Evolutionary conservation across 176 grass and related monocot genomes (phyloP).

Genomic region (Cenchrus fungigraminus): DNA sequence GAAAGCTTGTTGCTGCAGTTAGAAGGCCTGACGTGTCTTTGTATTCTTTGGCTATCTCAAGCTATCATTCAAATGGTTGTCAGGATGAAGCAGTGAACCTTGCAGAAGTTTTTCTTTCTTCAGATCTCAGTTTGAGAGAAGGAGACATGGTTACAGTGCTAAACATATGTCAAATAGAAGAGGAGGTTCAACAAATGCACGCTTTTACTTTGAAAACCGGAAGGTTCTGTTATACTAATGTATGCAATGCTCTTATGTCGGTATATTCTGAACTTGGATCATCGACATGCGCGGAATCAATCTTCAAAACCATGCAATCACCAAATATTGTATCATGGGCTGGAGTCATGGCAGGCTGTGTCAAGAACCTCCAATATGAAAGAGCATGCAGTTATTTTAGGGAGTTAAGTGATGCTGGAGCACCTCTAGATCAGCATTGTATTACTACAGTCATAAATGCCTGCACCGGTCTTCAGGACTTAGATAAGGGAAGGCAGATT

Average conservation of each 20-base stretch:
- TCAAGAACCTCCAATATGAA: slow-evolving; percentile 64
- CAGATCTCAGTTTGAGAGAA: slow-evolving; percentile 64
- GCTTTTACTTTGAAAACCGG: slow-evolving; percentile 67
- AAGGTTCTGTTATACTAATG: slow-evolving; percentile 59
- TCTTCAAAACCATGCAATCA: slow-evolving; percentile 54
- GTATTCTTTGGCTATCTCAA: slow-evolving; percentile 80
- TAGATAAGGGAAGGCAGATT: slow-evolving; percentile 72
- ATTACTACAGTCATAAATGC: slow-evolving; percentile 63
- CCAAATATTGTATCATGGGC: slow-evolving; percentile 86
- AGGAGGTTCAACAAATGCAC: slow-evolving; percentile 81
- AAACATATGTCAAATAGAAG: slow-evolving; percentile 61
- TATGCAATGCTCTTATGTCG: slow-evolving; percentile 85
- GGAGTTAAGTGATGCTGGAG: slow-evolving; percentile 56
- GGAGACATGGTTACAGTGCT: slow-evolving; percentile 73
- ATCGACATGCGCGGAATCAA: slow-evolving; percentile 47
- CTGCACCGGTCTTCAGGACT: slow-evolving; percentile 66
- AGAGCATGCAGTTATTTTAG: slow-evolving; percentile 66
- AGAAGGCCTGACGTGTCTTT: slow-evolving; percentile 62
- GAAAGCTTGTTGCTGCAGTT: slow-evolving; percentile 62
- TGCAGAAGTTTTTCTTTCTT: slow-evolving; percentile 65
- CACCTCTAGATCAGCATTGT: slow-evolving; percentile 61
- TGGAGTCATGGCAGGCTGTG: slow-evolving; percentile 71
- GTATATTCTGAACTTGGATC: slow-evolving; percentile 67
- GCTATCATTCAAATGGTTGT: slow-evolving; percentile 62
- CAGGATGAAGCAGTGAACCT: slow-evolving; percentile 66